These are phyloP conservation scores for Solanum raphanifolium DNA, from an alignment of 257 asterid genomes.

Conservation along the genomic window DNA sequence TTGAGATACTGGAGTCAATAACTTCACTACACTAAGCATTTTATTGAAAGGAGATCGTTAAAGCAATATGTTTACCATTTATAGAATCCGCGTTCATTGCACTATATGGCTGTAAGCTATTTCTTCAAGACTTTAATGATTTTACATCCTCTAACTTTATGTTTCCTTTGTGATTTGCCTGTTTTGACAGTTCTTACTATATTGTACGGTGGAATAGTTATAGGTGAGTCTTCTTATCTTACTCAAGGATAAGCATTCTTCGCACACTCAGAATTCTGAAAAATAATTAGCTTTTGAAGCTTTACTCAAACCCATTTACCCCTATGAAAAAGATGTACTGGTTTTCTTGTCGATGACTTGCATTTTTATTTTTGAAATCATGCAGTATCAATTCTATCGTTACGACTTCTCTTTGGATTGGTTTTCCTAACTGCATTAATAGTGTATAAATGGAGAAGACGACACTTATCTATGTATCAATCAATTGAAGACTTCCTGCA, in stretches of 20 bases:
- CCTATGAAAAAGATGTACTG: not conserved
- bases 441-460: slow-evolving; percentile 15
- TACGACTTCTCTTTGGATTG: slow-evolving; percentile 26
- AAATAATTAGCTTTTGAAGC: not conserved
- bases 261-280: not conserved
- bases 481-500: slow-evolving; percentile 28
- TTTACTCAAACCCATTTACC: not conserved
- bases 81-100: not conserved
- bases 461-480: slow-evolving; percentile 21
- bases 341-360: not conserved
- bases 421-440: slow-evolving; percentile 17
- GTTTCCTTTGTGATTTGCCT: not conserved
- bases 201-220: not conserved
- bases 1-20: not conserved
- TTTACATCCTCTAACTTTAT: not conserved
- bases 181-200: not conserved
- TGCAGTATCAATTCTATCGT: not conserved
- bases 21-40: not conserved
- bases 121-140: not conserved
- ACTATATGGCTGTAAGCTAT: not conserved
- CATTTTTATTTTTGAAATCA: not conserved
- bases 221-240: not conserved
- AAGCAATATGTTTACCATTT: not conserved
- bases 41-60: not conserved
- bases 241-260: not conserved